These are phyloP conservation scores for Neophaeococcomyces aloes DNA, from an alignment of 2,329 filamentous ascomycete genomes.

Conservation along the genomic window DNA sequence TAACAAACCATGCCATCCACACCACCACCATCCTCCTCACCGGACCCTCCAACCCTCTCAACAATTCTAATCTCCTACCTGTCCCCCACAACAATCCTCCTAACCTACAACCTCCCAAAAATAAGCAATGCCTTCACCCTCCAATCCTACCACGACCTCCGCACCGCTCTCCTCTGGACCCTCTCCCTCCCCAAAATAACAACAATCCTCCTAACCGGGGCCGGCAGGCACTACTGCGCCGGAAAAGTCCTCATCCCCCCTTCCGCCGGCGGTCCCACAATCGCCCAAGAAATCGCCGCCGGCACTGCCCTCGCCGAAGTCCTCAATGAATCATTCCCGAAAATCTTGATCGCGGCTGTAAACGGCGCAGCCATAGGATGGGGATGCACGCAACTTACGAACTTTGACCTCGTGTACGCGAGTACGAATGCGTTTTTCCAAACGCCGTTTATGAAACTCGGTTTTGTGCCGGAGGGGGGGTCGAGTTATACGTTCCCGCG, in stretches of 20 bases:
- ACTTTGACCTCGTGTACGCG: constrained; percentile 1
- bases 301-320: background rate
- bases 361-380: constrained; percentile 2
- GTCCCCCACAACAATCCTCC: background rate
- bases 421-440: constrained; percentile 1
- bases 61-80: background rate
- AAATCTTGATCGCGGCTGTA: constrained; percentile 1
- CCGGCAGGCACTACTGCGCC: constrained; percentile 2
- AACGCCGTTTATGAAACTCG: background rate
- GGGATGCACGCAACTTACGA: background rate
- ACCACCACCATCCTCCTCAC: background rate
- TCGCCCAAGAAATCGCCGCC: constrained; percentile 1
- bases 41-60: background rate
- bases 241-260: constrained; percentile 1
- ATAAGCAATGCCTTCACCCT: constrained; percentile 3
- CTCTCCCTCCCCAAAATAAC: background rate
- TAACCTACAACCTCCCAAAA: constrained; percentile 2
- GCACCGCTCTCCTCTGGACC: background rate
- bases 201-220: background rate
- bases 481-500: background rate
- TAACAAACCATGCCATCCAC: background rate
- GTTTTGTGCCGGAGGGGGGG: constrained; percentile 2
- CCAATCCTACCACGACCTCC: constrained; percentile 1
- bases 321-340: background rate
- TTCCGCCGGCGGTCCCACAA: constrained; percentile 1